Evolutionary conservation across 257 asterid genomes (phyloP), one percentile per base, ranked within the genome.

Genomic region (Salvia splendens): DNA sequence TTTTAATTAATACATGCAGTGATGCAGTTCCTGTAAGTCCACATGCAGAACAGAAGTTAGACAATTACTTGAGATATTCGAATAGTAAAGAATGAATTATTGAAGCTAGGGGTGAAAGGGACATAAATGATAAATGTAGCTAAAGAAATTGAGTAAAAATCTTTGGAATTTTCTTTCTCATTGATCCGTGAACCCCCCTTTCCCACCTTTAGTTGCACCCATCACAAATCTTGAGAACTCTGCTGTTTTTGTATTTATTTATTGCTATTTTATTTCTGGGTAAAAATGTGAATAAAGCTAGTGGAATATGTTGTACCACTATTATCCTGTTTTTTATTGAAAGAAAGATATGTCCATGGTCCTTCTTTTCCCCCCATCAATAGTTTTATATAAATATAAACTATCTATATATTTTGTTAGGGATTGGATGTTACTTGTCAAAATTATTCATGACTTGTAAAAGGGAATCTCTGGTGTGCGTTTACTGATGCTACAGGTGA

Each of bases 151-250:
- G 68, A 70, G 38, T 42, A 15, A n/a, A 53, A 9, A 54, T 15
- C 0, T 70, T 41, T 70, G 68, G 47, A 61, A 63, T 32, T 63
- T 71, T 15, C 15, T 63, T 71, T 15, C 15, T 43, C 49, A 17
- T 63, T 63, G 47, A 71, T 64, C 4, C 46, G 60, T 65, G 73
- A 66, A 58, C 58, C 49, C 47, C 52, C 42, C 41, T 45, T 62
- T 51, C 41, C 33, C 57, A 60, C 49, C 51, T 36, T 33, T 55
- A 24, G 61, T 46, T 56, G 11, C 40, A 16, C 40, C 58, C 49
- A 66, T 73, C 50, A 28, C 57, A 33, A 58, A 55, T 65, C 62
- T 73, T 73, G 68, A 73, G 15, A 43, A 56, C 48, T 61, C 62
- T 65, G 67, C 61, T 72, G 55, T 17, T 3, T 47, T 40, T 66